Evolutionary conservation across 225 moss, liverwort and hornwort species (phyloP), one percentile per base, ranked within the genome.

Genomic region (Antitrichia curtipendula): DNA sequence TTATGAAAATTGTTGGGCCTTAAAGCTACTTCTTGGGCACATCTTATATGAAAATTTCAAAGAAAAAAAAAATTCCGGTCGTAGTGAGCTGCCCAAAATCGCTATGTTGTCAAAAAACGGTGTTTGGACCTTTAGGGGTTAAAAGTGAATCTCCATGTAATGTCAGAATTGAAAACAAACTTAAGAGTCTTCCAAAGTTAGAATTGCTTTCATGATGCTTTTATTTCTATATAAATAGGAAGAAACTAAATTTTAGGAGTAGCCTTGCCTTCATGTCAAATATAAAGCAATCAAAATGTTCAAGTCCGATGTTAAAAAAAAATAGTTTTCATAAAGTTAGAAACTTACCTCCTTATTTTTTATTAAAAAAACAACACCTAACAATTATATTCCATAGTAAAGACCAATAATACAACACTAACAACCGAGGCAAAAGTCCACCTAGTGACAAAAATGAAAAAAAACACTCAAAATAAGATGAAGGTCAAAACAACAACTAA

Each of bases 141-240:
- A 25, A 41, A 3, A 69, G 8, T 69, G 40, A 25, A 40, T 15
- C 24, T 24, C 0, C 1, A 25, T 1, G 1, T 25, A 11, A 8
- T 25, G 5, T 14, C 8, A 1, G 0, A 69, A 40, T 25, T 69
- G 8, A n/a, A n/a, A n/a, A n/a, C n/a, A n/a, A n/a, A n/a, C n/a
- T n/a, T n/a, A n/a, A 13, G 14, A 41, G 5, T 40, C 25, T 41
- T 41, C 2, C 0, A 27, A 0, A 41, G 70, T 3, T 3, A 0
- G 1, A 70, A 70, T 41, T 25, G 15, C 25, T 14, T 14, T 41
- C 5, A 40, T 70, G 3, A 14, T 70, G 41, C 70, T 41, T 41
- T 41, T 5, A 70, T 8, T 40, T 69, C 25, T 40, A 24, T 40
- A 1, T 40, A 5, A 70, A 1, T 40, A 41, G 34, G 15, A 25